Percentiles rank a stretch among this genome's conserved stretches.
Conservation (phyloP, 1,284 basidiomycete species). For the Moesziomyces sp. region DNA sequence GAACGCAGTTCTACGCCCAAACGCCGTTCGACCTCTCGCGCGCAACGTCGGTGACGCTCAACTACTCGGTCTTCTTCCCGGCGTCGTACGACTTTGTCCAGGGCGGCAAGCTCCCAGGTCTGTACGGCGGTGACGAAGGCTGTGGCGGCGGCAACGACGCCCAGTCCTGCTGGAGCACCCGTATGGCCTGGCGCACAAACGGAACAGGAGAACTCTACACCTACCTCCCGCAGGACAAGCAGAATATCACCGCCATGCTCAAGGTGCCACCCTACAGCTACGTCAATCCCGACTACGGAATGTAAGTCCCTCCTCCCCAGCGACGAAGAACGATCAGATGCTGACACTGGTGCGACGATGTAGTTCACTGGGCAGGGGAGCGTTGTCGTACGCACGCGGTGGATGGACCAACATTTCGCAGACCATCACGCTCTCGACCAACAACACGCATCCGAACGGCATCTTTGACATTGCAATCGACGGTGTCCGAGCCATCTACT, state of each 20-base stretch:
- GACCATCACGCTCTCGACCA: conserved; percentile 23
- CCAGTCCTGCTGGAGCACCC: conserved; percentile 68
- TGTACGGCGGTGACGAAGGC: conserved; percentile 68
- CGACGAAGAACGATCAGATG: neutral
- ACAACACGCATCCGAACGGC: conserved; percentile 13
- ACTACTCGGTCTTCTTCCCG: conserved; percentile 68
- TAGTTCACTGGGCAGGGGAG: conserved; percentile 45
- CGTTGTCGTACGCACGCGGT: conserved; percentile 19
- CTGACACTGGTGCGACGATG: neutral
- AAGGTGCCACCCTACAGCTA: conserved; percentile 29
- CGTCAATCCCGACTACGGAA: conserved; percentile 47
- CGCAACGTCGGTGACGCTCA: conserved; percentile 17
- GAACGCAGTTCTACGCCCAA: conserved; percentile 27
- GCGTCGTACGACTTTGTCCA: conserved; percentile 68
- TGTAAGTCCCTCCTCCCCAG: conserved; percentile 10
- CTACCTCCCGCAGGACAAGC: conserved; percentile 43
- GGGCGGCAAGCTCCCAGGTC: conserved; percentile 69
- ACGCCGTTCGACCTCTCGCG: conserved; percentile 17
- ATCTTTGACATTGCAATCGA: conserved; percentile 32
- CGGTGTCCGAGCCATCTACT: conserved; percentile 17
- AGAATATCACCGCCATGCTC: conserved; percentile 25
- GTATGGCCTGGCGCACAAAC: conserved; percentile 68
- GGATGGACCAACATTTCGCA: conserved; percentile 45
- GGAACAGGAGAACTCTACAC: conserved; percentile 73
- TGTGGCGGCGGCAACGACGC: conserved; percentile 69